Conservation (phyloP, 345 rosid genomes). For the Populus simonii region DNA sequence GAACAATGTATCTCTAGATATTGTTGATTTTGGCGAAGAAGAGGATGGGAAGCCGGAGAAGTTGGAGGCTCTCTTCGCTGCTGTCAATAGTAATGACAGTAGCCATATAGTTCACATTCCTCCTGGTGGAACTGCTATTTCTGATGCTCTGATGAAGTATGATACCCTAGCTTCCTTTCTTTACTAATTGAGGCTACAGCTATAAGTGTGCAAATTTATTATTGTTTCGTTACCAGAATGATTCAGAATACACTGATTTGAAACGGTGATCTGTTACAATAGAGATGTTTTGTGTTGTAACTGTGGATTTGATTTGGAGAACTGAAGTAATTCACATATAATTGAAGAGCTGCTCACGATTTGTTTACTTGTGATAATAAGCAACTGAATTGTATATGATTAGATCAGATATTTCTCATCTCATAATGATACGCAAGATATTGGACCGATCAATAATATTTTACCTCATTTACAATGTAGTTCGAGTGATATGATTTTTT, state of each 20-base stretch:
- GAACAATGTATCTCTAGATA: constrained; percentile 78
- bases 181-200: not conserved
- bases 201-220: not conserved
- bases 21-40: constrained; percentile 76
- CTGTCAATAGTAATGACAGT: constrained; percentile 68
- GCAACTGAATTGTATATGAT: not conserved
- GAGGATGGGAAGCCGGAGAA: constrained; percentile 63
- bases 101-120: constrained; percentile 82
- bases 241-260: not conserved
- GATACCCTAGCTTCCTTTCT: not conserved
- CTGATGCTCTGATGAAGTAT: constrained; percentile 80
- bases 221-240: not conserved
- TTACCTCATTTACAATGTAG: not conserved
- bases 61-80: constrained; percentile 68
- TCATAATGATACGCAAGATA: not conserved
- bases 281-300: not conserved
- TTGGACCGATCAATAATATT: not conserved
- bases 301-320: not conserved
- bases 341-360: not conserved
- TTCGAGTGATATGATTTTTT: not conserved
- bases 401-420: not conserved
- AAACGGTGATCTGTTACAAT: not conserved
- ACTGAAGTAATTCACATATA: not conserved
- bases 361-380: not conserved
- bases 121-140: constrained; percentile 83